A percentile compares a stretch with the other conserved stretches of the same genome.
Conservation (phyloP, 495 filamentous ascomycete species). For the Echria macrotheca region DNA sequence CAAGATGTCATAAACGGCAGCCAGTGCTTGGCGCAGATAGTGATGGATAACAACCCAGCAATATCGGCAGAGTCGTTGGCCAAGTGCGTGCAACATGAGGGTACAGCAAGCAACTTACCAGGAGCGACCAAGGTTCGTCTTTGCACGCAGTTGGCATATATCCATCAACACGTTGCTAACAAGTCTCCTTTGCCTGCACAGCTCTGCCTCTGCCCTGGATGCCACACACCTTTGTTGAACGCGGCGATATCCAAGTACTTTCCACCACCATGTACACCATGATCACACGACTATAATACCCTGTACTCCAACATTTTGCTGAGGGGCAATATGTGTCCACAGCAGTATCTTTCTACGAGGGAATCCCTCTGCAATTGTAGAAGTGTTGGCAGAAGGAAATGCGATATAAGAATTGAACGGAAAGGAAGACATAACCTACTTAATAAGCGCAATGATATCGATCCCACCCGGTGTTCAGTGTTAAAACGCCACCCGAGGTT, state of each 20-base stretch:
- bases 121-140: constrained; percentile 28
- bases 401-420: too few relatives aligned
- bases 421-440: too few relatives aligned
- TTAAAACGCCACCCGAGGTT: too few relatives aligned
- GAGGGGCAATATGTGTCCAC: too few relatives aligned
- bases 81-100: constrained; percentile 31
- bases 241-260: constrained; percentile 17
- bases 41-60: constrained; percentile 18
- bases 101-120: constrained; percentile 23
- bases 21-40: constrained; percentile 30
- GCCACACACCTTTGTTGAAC: constrained; percentile 27
- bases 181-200: constrained; percentile 10
- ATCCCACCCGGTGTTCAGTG: too few relatives aligned
- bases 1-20: constrained; percentile 31
- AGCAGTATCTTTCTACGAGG: too few relatives aligned
- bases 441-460: too few relatives aligned
- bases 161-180: constrained; percentile 2
- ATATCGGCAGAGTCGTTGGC: constrained; percentile 21
- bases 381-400: too few relatives aligned
- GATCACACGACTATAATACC: too few relatives aligned
- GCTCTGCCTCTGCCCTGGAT: constrained; percentile 32
- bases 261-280: constrained; percentile 27
- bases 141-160: background rate
- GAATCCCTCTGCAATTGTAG: too few relatives aligned
- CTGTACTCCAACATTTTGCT: too few relatives aligned